A percentile compares a stretch with the other conserved stretches of the same genome.
phyloP scores from a whole-genome alignment of 805 yeast genomes.

The Candida suzukii region DNA sequence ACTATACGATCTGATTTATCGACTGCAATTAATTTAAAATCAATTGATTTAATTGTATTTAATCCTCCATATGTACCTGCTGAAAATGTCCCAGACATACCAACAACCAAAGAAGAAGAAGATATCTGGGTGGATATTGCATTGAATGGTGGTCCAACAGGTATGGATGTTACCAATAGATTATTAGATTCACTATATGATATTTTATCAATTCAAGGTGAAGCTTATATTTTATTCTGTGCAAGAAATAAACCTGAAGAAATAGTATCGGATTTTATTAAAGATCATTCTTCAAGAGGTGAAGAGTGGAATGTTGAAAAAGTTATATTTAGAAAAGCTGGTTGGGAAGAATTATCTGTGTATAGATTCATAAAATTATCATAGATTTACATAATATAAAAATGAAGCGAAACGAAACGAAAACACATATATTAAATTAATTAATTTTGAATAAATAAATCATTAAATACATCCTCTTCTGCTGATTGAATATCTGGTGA shows the following conservation, averaged over 20 bases:
- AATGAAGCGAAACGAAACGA: no score
- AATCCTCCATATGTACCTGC: conserved; percentile 98
- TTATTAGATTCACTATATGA: conserved; percentile 49
- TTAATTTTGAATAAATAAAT: conserved; percentile 33
- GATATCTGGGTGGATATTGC: conserved; percentile 84
- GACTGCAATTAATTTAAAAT: conserved; percentile 33
- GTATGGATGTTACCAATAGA: conserved; percentile 77
- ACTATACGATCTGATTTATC: conserved; percentile 53
- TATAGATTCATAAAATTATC: conserved; percentile 43
- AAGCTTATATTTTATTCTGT: conserved; percentile 86
- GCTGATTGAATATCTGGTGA: conserved; percentile 38
- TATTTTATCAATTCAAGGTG: conserved; percentile 52
- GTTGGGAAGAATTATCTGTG: conserved; percentile 89
- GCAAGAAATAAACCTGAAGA: conserved; percentile 77
- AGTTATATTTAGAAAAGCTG: conserved; percentile 74
- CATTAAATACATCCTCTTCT: conserved; percentile 49
- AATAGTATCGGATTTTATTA: conserved; percentile 43
- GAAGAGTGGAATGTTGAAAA: conserved; percentile 42
- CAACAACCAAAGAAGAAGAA: conserved; percentile 36
- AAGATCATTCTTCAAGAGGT: conserved; percentile 13
- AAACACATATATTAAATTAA: no score
- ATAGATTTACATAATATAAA: no score
- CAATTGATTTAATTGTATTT: conserved; percentile 71
- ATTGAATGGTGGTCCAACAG: conserved; percentile 80
- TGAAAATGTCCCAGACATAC: conserved; percentile 58